Evolutionary conservation across 2,329 filamentous ascomycete species (phyloP).

Genomic region (Sarocladium brachiariae): DNA sequence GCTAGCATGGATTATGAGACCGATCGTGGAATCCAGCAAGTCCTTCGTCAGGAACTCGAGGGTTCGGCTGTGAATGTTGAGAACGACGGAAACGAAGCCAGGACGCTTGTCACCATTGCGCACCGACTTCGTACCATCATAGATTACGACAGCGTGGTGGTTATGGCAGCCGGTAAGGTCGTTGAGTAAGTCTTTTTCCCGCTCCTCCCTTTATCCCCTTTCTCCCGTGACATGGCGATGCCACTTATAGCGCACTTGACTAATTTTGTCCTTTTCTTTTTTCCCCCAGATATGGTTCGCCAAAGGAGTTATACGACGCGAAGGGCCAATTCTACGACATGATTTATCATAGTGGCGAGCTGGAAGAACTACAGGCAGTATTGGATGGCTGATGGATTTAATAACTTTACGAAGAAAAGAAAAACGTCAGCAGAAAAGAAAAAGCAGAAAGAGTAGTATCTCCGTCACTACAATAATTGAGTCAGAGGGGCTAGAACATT

Average conservation of each 20-base stretch:
- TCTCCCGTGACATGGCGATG: too few relatives aligned
- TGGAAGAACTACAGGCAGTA: constrained; percentile 35
- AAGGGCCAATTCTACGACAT: constrained; percentile 46
- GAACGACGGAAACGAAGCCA: constrained; percentile 24
- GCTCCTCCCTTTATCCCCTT: not conserved
- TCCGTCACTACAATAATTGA: too few relatives aligned
- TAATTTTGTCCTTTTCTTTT: not conserved
- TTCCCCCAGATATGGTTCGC: constrained; percentile 38
- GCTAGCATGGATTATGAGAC: constrained; percentile 54
- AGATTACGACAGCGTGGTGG: constrained; percentile 52
- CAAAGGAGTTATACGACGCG: constrained; percentile 36
- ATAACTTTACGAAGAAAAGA: not conserved
- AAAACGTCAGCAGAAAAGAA: too few relatives aligned
- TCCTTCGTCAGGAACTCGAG: constrained; percentile 42
- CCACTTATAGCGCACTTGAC: too few relatives aligned
- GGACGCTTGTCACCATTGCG: constrained; percentile 51
- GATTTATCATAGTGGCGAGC: constrained; percentile 48
- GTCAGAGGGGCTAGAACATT: too few relatives aligned
- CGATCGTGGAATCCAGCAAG: constrained; percentile 47
- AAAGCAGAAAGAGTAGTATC: too few relatives aligned
- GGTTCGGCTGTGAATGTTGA: constrained; percentile 21
- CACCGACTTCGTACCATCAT: constrained; percentile 52
- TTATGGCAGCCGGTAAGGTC: constrained; percentile 47
- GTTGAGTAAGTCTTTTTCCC: constrained; percentile 35
- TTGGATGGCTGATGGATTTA: constrained; percentile 15